Percentiles rank a stretch among this genome's conserved stretches.
These are phyloP conservation scores for Luvunga scandens DNA, from an alignment of 345 rosid species.

Conservation along the genomic window DNA sequence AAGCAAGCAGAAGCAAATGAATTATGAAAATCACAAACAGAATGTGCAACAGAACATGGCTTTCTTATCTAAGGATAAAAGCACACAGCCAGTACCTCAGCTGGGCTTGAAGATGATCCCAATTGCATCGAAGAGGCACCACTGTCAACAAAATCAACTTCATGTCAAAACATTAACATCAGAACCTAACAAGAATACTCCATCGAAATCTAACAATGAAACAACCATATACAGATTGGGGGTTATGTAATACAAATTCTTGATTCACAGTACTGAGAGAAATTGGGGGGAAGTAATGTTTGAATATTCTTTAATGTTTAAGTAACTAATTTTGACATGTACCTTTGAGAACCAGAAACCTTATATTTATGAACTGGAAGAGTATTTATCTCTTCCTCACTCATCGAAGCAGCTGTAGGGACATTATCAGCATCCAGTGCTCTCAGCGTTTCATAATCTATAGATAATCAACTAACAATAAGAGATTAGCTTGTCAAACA, in stretches of 20 bases:
- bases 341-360: conserved; percentile 51
- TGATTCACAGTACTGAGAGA: not conserved
- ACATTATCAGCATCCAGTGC: conserved; percentile 82
- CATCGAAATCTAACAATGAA: not conserved
- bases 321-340: not conserved
- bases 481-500: not conserved
- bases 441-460: conserved; percentile 94
- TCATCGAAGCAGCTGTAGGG: conserved; percentile 67
- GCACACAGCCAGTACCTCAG: conserved; percentile 45
- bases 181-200: not conserved
- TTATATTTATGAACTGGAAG: conserved; percentile 88
- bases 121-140: conserved; percentile 44
- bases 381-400: conserved; percentile 91
- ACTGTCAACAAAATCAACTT: conserved; percentile 35
- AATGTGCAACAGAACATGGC: not conserved
- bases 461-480: conserved; percentile 10
- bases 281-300: not conserved
- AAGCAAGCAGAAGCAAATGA: not conserved
- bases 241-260: not conserved
- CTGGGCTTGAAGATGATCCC: conserved; percentile 51
- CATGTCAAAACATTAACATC: conserved; percentile 9
- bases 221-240: not conserved
- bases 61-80: not conserved
- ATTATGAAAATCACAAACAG: not conserved
- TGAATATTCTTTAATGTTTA: not conserved